Conservation (phyloP, 2,329 filamentous ascomycete genomes). For the Penicillium corylophilum region DNA sequence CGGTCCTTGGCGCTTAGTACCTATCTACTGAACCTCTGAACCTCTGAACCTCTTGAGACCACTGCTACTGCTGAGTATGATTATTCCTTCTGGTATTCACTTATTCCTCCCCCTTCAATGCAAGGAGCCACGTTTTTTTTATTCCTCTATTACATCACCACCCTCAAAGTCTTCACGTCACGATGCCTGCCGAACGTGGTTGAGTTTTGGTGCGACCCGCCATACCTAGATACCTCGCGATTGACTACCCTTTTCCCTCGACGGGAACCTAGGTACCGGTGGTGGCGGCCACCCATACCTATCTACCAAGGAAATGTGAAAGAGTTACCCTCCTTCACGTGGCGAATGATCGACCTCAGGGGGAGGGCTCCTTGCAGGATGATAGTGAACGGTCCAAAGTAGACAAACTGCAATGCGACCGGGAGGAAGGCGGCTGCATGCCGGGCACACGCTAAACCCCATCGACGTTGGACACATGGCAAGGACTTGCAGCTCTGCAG, state of each 20-base stretch:
- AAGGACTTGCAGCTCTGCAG: slow-evolving; percentile 1
- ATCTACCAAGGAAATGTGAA: not conserved
- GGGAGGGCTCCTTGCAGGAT: slow-evolving; percentile 10
- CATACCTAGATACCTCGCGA: not conserved
- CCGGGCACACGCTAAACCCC: slow-evolving; percentile 10
- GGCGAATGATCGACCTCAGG: slow-evolving; percentile 14
- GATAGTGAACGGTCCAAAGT: not conserved
- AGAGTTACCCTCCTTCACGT: slow-evolving; percentile 6
- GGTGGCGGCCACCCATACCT: not conserved
- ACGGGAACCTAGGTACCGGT: not conserved
- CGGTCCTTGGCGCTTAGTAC: no score
- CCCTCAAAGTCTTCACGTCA: slow-evolving; percentile 9
- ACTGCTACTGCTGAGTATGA: no score
- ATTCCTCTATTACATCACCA: slow-evolving; percentile 14
- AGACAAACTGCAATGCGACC: not conserved
- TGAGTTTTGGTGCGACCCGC: slow-evolving; percentile 1
- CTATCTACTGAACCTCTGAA: no score
- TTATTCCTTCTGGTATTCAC: no score
- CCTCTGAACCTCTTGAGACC: no score
- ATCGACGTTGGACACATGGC: slow-evolving; percentile 22
- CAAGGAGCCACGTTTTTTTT: slow-evolving; percentile 5
- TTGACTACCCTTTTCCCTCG: not conserved
- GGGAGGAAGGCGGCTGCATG: not conserved
- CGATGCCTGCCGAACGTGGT: slow-evolving; percentile 8
- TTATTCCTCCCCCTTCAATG: not conserved